Evolutionary conservation across 2,329 filamentous ascomycete species (phyloP).

Genomic region (Metarhizium humberi): DNA sequence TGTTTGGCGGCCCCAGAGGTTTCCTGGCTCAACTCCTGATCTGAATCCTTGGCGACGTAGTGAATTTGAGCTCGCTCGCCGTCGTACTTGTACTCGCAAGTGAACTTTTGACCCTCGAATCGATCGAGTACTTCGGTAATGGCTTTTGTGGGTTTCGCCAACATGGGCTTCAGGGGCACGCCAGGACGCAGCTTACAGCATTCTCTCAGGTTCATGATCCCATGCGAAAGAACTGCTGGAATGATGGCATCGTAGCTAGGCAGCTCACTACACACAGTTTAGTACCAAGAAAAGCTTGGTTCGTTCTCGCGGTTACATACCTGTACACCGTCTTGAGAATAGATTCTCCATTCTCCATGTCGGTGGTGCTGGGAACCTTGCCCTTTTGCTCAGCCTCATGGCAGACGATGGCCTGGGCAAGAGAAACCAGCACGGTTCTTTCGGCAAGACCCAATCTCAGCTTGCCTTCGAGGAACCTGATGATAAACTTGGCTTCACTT

Average conservation of each 20-base stretch:
- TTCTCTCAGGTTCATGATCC: conserved; percentile 72
- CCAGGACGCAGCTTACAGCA: conserved; percentile 88
- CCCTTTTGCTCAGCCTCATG: conserved; percentile 70
- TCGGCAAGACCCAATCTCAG: conserved; percentile 85
- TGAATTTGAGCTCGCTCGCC: conserved; percentile 98
- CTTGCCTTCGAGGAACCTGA: conserved; percentile 91
- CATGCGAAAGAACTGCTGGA: conserved; percentile 77
- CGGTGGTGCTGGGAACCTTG: conserved; percentile 61
- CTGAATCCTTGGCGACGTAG: conserved; percentile 77
- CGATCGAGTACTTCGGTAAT: conserved; percentile 96
- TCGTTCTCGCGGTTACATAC: conserved; percentile 30
- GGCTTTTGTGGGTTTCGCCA: conserved; percentile 96
- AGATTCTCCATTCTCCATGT: conserved; percentile 75
- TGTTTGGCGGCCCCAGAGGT: conserved; percentile 54
- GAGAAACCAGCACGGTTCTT: conserved; percentile 78
- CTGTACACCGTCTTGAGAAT: conserved; percentile 87
- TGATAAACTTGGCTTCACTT: conserved; percentile 89
- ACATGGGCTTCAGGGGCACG: conserved; percentile 94
- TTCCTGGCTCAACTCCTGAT: conserved; percentile 57
- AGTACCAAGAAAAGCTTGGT: not conserved
- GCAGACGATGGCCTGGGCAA: conserved; percentile 79
- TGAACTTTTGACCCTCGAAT: conserved; percentile 91
- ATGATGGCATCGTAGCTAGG: conserved; percentile 94
- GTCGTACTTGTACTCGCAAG: conserved; percentile 98
- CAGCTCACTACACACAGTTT: conserved; percentile 56